Percentiles rank a stretch among this genome's conserved stretches.
phyloP scores from a whole-genome alignment of 805 yeast genomes.

The Starmerella floricola region DNA sequence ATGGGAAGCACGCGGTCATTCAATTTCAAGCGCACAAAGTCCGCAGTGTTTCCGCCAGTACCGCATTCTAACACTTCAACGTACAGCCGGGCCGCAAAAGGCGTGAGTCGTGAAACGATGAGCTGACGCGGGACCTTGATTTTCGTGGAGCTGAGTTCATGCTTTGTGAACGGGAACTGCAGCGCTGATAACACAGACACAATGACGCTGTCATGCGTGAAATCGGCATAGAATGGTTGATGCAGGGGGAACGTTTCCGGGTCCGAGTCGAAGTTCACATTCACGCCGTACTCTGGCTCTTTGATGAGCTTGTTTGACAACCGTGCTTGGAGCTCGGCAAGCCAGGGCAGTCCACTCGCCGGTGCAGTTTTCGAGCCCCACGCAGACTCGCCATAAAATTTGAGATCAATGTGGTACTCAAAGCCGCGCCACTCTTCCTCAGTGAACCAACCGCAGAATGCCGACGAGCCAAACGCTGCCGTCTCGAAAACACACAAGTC shows the following conservation, averaged over 20 bases:
- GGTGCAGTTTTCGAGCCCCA: conserved; percentile 43
- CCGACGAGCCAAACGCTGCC: conserved; percentile 54
- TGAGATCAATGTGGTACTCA: conserved; percentile 49
- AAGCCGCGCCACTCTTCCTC: conserved; percentile 52
- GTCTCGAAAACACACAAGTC: conserved; percentile 64
- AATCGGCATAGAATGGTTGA: conserved; percentile 50
- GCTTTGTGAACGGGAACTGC: conserved; percentile 38
- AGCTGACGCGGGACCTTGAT: conserved; percentile 34
- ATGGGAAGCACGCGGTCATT: conserved; percentile 32
- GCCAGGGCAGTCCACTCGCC: conserved; percentile 50
- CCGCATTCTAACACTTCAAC: conserved; percentile 32
- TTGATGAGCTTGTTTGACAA: conserved; percentile 39
- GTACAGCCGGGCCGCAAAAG: conserved; percentile 33
- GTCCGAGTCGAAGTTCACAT: conserved; percentile 31
- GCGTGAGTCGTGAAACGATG: conserved; percentile 32
- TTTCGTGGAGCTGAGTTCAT: conserved; percentile 35
- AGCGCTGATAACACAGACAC: conserved; percentile 51
- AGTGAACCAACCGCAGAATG: conserved; percentile 57
- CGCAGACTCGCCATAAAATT: conserved; percentile 49
- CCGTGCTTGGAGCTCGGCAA: conserved; percentile 33
- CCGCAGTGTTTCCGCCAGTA: conserved; percentile 17
- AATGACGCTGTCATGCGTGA: conserved; percentile 65
- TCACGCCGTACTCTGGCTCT: conserved; percentile 38
- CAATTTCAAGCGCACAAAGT: conserved; percentile 28
- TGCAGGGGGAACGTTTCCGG: conserved; percentile 31